Conservation (phyloP, 2,329 filamentous ascomycete genomes). For the Aspergillus ochraceus region DNA sequence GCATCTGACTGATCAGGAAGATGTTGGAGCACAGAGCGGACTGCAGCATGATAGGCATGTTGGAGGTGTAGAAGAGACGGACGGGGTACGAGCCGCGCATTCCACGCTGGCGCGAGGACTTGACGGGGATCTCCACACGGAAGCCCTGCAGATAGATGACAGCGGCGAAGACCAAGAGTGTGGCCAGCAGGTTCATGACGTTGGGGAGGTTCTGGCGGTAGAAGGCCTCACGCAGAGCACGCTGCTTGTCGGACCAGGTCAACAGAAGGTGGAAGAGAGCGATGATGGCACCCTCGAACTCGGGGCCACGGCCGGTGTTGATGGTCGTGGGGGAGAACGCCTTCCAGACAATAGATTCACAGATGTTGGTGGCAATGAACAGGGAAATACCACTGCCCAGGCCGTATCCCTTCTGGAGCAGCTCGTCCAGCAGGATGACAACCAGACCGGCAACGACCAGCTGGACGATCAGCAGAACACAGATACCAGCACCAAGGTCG, state of each 20-base stretch:
- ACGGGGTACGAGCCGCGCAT: conserved; percentile 97
- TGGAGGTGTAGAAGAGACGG: conserved; percentile 99
- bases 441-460: conserved; percentile 96
- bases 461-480: conserved; percentile 96
- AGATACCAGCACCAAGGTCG: conserved; percentile 95
- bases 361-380: conserved; percentile 99
- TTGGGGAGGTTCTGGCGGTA: conserved; percentile 99
- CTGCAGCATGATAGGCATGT: conserved; percentile 99
- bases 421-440: conserved; percentile 97
- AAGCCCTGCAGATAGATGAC: conserved; percentile 99
- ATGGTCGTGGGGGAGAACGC: conserved; percentile 98
- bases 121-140: conserved; percentile 99
- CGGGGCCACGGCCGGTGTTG: conserved; percentile 97
- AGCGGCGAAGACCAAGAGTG: conserved; percentile 87
- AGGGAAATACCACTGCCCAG: conserved; percentile 98
- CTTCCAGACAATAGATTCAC: conserved; percentile 99
- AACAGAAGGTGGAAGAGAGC: conserved; percentile 96
- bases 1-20: conserved; percentile 98
- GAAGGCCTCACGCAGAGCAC: conserved; percentile 96
- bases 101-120: conserved; percentile 97
- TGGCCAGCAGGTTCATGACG: conserved; percentile 97
- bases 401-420: conserved; percentile 98
- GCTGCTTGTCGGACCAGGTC: conserved; percentile 99
- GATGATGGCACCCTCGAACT: conserved; percentile 98
- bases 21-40: conserved; percentile 98